Evolutionary conservation across 495 filamentous ascomycete species (phyloP).

Genomic region (Penicillium canariense): DNA sequence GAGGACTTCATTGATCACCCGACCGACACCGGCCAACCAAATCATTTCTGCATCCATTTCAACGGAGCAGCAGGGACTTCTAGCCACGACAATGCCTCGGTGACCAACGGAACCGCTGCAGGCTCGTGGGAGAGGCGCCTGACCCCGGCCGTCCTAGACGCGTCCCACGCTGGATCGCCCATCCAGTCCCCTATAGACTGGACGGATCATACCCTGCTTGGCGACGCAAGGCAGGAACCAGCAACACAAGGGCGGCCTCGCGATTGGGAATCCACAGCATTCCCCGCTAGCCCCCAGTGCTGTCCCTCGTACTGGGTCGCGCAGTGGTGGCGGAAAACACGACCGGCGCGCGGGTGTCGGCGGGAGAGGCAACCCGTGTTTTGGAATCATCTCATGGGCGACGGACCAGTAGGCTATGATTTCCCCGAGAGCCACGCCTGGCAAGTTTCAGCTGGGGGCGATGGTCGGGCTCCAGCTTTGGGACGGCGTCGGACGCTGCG

Average conservation of each 20-base stretch:
- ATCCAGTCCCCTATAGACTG: neutral
- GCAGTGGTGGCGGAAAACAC: constrained; percentile 23
- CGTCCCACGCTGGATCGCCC: neutral
- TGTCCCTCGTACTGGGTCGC: neutral
- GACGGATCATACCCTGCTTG: neutral
- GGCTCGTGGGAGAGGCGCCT: neutral
- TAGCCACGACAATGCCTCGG: neutral
- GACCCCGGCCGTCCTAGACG: neutral
- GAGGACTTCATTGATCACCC: neutral
- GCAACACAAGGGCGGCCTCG: neutral
- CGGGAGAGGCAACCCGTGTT: constrained; percentile 20
- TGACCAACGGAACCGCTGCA: neutral
- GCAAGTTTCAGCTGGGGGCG: neutral
- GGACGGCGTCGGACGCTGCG: neutral
- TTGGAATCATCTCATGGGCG: constrained; percentile 13
- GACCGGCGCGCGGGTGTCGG: constrained; percentile 22
- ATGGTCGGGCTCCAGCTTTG: neutral
- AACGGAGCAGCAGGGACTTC: neutral
- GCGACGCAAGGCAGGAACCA: neutral
- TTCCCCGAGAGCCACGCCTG: neutral
- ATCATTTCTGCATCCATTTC: neutral
- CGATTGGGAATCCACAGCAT: neutral
- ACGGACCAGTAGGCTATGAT: neutral
- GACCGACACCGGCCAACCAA: neutral
- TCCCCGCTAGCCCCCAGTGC: neutral